Conservation (phyloP, 78 protist species). For the Chrysochromulina parva region DNA sequence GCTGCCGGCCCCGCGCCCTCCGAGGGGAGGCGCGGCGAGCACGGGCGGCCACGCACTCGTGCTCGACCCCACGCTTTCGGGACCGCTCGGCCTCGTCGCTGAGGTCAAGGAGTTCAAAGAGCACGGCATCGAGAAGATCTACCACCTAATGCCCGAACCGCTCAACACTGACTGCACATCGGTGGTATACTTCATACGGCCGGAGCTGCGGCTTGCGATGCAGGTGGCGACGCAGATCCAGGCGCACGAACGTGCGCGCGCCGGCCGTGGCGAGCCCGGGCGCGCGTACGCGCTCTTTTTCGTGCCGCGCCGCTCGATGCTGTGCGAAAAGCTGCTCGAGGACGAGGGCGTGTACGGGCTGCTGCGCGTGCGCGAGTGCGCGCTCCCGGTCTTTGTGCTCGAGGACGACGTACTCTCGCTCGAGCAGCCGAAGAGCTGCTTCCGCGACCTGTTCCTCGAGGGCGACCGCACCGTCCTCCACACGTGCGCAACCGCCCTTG, state of each 20-base stretch:
- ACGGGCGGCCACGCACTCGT: slow-evolving; percentile 65
- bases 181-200: slow-evolving; percentile 77
- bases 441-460: slow-evolving; percentile 59
- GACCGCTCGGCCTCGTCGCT: slow-evolving; percentile 77
- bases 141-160: slow-evolving; percentile 55
- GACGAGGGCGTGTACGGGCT: slow-evolving; percentile 75
- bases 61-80: slow-evolving; percentile 77
- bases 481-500: slow-evolving; percentile 70
- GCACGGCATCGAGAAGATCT: slow-evolving; percentile 79
- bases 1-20: background rate
- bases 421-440: slow-evolving; percentile 54
- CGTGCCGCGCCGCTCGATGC: slow-evolving; percentile 70
- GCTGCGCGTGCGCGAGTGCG: slow-evolving; percentile 39
- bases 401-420: slow-evolving; percentile 87
- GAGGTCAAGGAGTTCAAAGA: slow-evolving; percentile 45
- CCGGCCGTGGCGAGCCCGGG: no score
- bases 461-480: slow-evolving; percentile 70
- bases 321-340: slow-evolving; percentile 77
- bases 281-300: slow-evolving; percentile 40
- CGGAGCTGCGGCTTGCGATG: slow-evolving; percentile 29
- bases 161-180: slow-evolving; percentile 43
- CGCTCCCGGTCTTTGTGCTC: slow-evolving; percentile 78
- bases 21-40: background rate
- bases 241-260: background rate
- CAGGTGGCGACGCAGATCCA: background rate